These are phyloP conservation scores for Trichoderma arundinaceum DNA, from an alignment of 2,329 filamentous ascomycete genomes.

Conservation along the genomic window DNA sequence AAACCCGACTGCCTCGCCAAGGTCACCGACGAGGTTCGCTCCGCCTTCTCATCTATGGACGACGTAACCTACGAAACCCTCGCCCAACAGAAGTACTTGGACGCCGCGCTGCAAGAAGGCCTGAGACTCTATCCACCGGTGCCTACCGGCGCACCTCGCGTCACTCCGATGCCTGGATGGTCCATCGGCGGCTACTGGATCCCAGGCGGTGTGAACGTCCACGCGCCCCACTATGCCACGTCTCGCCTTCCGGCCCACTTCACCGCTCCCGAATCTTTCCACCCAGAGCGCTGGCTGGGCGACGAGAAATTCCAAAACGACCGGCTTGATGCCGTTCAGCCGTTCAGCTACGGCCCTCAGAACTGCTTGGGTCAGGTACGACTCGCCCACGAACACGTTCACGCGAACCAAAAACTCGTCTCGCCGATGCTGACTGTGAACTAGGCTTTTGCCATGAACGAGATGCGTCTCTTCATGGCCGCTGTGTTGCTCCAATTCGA, in stretches of 20 bases:
- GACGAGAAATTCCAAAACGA: constrained; percentile 1
- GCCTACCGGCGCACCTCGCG: neutral
- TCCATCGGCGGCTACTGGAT: neutral
- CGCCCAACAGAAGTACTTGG: constrained; percentile 46
- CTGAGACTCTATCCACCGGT: constrained; percentile 47
- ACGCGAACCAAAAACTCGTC: neutral
- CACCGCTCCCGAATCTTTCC: constrained; percentile 15
- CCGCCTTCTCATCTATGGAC: constrained; percentile 42
- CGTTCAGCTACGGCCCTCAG: constrained; percentile 8
- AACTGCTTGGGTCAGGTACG: constrained; percentile 13
- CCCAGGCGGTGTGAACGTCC: neutral
- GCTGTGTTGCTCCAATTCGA: constrained; percentile 3
- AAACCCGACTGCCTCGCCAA: constrained; percentile 36
- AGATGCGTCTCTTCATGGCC: constrained; percentile 2
- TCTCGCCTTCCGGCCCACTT: neutral
- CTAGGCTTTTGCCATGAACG: neutral
- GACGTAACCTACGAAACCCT: constrained; percentile 48
- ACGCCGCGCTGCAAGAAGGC: constrained; percentile 50
- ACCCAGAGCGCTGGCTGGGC: constrained; percentile 13
- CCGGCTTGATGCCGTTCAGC: constrained; percentile 5
- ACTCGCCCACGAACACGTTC: neutral
- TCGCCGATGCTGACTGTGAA: neutral
- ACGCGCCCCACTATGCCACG: constrained; percentile 1
- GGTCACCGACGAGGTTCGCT: constrained; percentile 48
- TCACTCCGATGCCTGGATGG: neutral